Evolutionary conservation across 768 basidiomycete genomes (phyloP).

Genomic region (Mycena capillaripes): DNA sequence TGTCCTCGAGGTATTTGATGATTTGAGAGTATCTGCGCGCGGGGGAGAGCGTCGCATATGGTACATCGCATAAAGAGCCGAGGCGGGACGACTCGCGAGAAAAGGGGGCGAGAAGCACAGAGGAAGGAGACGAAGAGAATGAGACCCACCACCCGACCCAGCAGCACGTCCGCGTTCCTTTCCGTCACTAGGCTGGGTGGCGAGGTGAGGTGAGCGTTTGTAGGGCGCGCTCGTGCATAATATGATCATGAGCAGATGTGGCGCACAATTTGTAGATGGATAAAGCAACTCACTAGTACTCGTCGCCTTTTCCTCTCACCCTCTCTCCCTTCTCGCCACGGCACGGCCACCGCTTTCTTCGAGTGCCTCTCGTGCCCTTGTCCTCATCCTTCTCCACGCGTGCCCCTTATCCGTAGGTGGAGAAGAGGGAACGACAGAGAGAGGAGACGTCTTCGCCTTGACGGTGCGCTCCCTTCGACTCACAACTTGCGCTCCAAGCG

Average conservation of each 20-base stretch:
- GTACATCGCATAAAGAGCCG: too few species aligned
- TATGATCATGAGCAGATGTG: neutral
- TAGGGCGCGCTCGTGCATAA: conserved; percentile 54
- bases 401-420: neutral
- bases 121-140: too few species aligned
- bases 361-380: conserved; percentile 75
- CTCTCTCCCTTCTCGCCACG: too few species aligned
- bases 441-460: conserved; percentile 72
- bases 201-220: conserved; percentile 94
- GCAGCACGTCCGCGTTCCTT: conserved; percentile 91
- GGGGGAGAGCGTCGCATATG: neutral
- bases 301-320: too few species aligned
- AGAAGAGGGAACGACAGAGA: too few species aligned
- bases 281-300: conserved; percentile 80
- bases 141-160: conserved; percentile 88
- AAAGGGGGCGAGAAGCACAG: too few species aligned
- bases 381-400: conserved; percentile 49
- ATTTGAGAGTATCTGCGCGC: conserved; percentile 94
- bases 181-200: too few species aligned
- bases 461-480: conserved; percentile 93
- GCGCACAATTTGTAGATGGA: neutral
- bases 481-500: too few species aligned
- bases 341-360: conserved; percentile 92
- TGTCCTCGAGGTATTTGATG: conserved; percentile 99
- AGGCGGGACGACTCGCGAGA: too few species aligned